Base-by-base conservation (phyloP, 495 filamentous ascomycete genomes). In the Xylaria scruposa region DNA sequence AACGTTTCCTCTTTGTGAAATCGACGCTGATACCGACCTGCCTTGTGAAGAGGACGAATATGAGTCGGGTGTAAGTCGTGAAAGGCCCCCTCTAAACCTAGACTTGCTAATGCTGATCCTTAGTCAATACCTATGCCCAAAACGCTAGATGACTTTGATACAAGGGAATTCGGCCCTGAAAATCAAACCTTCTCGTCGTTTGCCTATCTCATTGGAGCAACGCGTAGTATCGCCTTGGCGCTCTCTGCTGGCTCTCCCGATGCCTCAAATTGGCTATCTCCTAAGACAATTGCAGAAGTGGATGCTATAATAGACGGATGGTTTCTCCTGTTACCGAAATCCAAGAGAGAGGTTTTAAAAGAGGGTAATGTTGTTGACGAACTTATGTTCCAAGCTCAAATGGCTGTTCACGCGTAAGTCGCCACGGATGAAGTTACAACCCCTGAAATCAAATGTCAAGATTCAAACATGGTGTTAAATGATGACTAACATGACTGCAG, bases 321-420 rank as follows among this genome's bases (percentile, higher is more conserved):
- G 90, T 83, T 84, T 36, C 85, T 91, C 56, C 87, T 91, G 73
- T 83, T 93, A 0, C 91, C 91, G 0, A 83, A 85, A 47, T 84
- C 82, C 24, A 92, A 92, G 77, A 83, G 83, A 29, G 86, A 89
- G 61, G 83, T 91, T 7, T 75, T 92, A 46, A 84, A 87, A 5
- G 81, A 86, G 26, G 86, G 88, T 58, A 80, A 83, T 15, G 81
- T 86, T 15, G 85, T 91, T 9, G 91, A 93, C 70, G 89, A 93
- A 77, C 86, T 93, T 76, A 86, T 93, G 77, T 92, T 93, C 81
- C 91, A 92, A 76, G 90, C 91, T 15, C 89, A 88, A 46, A 90
- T 91, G 88, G 83, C 90, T 26, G 80, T 90, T 17, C 86, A 90
- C 77, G 84, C 81, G 70, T 78, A 42, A 77, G 74, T 70, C 36